Conservation (phyloP, 192 early-diverging fungal genomes). For the Glomus cerebriforme region DNA sequence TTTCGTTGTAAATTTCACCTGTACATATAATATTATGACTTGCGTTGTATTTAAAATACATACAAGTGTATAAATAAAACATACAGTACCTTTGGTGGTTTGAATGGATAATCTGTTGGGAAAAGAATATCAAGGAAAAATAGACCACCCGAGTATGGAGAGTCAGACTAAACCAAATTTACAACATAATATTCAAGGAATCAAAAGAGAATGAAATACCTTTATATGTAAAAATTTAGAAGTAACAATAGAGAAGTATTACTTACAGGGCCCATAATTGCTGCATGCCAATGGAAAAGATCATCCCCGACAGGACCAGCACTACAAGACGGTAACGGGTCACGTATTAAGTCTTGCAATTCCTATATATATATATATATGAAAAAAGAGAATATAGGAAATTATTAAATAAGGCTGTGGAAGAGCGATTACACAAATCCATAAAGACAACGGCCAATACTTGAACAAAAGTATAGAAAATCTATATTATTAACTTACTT, state of each 20-base stretch:
- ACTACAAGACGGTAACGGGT: slow-evolving; percentile 96
- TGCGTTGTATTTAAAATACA: background rate
- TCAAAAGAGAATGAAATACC: no score
- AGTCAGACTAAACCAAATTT: slow-evolving; percentile 66
- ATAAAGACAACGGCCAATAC: no score
- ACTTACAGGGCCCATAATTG: slow-evolving; percentile 95
- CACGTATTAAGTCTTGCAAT: slow-evolving; percentile 91
- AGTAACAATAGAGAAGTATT: background rate
- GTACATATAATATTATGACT: background rate
- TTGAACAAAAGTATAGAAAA: no score
- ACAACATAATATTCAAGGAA: background rate
- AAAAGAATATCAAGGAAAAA: slow-evolving; percentile 98
- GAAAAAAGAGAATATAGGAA: no score
- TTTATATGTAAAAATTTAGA: no score
- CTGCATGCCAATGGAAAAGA: slow-evolving; percentile 95
- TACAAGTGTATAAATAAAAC: background rate
- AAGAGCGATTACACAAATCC: no score
- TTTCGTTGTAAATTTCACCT: slow-evolving; percentile 92
- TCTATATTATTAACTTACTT: no score
- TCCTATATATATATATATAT: slow-evolving; percentile 55
- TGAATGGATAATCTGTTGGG: slow-evolving; percentile 97
- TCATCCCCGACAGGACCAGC: slow-evolving; percentile 94
- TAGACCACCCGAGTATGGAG: slow-evolving; percentile 91
- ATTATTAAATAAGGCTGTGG: no score
- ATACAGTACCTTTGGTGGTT: slow-evolving; percentile 86